Evolutionary conservation across 192 early-diverging fungal genomes (phyloP), one percentile per base, ranked within the genome.

Genomic region (Coemansia sp.): DNA sequence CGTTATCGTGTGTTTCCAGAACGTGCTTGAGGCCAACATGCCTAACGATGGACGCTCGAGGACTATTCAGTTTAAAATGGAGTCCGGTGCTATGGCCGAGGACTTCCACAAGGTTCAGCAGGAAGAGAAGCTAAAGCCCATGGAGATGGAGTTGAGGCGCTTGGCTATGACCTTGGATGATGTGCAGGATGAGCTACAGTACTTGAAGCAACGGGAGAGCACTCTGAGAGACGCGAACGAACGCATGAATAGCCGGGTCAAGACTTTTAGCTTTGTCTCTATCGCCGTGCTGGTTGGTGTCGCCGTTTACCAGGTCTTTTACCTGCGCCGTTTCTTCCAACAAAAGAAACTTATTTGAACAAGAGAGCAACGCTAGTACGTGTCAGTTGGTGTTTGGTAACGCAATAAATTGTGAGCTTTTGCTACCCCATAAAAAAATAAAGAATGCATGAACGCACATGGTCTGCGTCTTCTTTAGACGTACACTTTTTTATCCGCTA

Each of bases 211-310:
- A 39, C 83, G 93, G 49, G 96, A 98, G 73, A 87, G 85, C 66
- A 84, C 87, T 55, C 89, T 98, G 91, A 86, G 96, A 72, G 89
- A 95, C 72, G 91, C 94, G 20, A 98, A 97, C 83, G 95, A 98
- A 88, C 89, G 91, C 0, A 97, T 95, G 49, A 98, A 98, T 79
- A 87, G 89, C 22, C 88, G 94, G 38, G 94, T 98, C 20, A 86
- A 92, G 71, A 79, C 69, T 0, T 79, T 84, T 65, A 75, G 71
- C 71, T 91, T 89, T 82, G 89, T 96, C 71, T 91, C 90, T 70
- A 86, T 92, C 8, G 68, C 93, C 29, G 90, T 93, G 12, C 87
- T 98, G 66, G 75, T 92, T 58, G 84, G 89, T 31, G 73, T 96
- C 33, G 78, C 94, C 38, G 76, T 80, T 15, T 85, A 94, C 64